Evolutionary conservation across 495 filamentous ascomycete genomes (phyloP).

Genomic region (Tuber microsphaerosporum): DNA sequence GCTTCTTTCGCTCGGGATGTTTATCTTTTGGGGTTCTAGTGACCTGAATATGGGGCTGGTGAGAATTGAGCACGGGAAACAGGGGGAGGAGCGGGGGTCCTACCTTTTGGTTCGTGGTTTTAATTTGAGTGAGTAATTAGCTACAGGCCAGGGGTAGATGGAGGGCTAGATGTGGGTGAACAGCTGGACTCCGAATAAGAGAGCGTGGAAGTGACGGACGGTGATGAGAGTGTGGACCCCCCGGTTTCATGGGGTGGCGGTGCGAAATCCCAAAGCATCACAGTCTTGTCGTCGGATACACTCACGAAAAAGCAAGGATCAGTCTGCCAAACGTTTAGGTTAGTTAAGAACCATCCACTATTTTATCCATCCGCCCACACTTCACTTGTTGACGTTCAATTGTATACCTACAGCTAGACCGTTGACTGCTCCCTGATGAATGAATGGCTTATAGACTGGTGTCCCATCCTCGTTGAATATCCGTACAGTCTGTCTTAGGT

Average conservation of each 20-base stretch:
- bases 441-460: slow-evolving; percentile 20
- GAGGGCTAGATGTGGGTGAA: slow-evolving; percentile 23
- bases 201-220: slow-evolving; percentile 11
- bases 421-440: slow-evolving; percentile 29
- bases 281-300: slow-evolving; percentile 32
- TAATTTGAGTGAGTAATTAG: neutral
- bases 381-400: neutral
- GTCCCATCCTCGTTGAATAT: slow-evolving; percentile 28
- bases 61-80: neutral
- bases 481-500: slow-evolving; percentile 19
- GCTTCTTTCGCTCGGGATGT: too few relatives aligned
- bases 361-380: slow-evolving; percentile 5
- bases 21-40: neutral
- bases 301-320: slow-evolving; percentile 34
- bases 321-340: slow-evolving; percentile 24
- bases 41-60: neutral
- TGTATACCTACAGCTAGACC: slow-evolving; percentile 25
- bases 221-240: neutral
- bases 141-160: slow-evolving; percentile 18
- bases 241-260: slow-evolving; percentile 13
- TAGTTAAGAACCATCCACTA: slow-evolving; percentile 7
- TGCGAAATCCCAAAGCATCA: slow-evolving; percentile 35
- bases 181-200: slow-evolving; percentile 7
- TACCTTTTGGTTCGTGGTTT: neutral
- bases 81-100: neutral